phyloP scores from a whole-genome alignment of 2,329 filamentous ascomycete species.

The Pseudogymnoascus sp. region DNA sequence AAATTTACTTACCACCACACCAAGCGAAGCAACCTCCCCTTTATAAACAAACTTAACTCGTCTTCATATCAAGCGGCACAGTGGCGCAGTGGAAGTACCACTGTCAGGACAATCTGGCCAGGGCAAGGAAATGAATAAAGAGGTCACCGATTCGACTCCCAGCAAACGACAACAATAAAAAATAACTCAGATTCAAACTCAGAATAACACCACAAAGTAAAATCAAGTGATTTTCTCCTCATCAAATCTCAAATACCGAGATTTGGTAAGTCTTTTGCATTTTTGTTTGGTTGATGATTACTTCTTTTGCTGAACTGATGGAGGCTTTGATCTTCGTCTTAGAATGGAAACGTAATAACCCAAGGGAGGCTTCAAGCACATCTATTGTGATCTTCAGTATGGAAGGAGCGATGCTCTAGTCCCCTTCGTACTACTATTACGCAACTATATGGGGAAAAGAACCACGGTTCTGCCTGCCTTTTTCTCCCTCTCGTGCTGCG shows the following conservation, averaged over 20 bases:
- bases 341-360: neutral
- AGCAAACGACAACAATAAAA: no score
- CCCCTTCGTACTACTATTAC: neutral
- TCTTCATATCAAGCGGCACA: neutral
- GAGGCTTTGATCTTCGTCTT: neutral
- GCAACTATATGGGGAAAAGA: neutral
- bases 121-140: neutral
- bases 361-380: neutral
- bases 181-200: neutral
- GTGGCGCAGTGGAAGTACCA: constrained; percentile 5
- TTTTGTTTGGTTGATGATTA: neutral
- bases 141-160: neutral
- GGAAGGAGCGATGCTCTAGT: neutral
- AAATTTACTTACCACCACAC: neutral
- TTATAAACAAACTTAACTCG: neutral
- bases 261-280: neutral
- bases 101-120: constrained; percentile 3
- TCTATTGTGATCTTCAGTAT: neutral
- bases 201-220: neutral
- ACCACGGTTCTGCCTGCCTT: neutral
- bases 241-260: neutral
- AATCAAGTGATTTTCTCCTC: constrained; percentile 2
- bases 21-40: neutral
- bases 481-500: neutral
- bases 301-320: neutral